Percentiles rank a stretch among this genome's conserved stretches.
These are phyloP conservation scores for Fusarium setosum DNA, from an alignment of 2,329 filamentous ascomycete genomes.

Conservation along the genomic window DNA sequence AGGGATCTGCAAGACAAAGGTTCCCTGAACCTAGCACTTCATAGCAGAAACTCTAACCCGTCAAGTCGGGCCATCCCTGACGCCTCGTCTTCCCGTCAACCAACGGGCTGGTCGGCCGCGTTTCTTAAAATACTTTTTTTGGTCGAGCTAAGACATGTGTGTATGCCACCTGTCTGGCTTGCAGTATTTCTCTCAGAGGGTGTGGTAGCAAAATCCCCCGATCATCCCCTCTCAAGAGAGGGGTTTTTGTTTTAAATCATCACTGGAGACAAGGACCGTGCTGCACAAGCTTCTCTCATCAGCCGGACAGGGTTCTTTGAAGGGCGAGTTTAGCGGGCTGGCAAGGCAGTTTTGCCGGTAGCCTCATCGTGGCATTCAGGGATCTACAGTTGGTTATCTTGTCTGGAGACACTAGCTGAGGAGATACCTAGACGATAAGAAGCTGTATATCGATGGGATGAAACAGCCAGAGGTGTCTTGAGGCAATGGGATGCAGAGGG, in stretches of 20 bases:
- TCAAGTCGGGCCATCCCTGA: constrained; percentile 15
- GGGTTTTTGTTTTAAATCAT: constrained; percentile 11
- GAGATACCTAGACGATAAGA: background rate
- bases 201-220: background rate
- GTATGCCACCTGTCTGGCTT: constrained; percentile 10
- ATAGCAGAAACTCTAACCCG: constrained; percentile 33
- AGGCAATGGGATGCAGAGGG: background rate
- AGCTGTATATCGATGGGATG: background rate
- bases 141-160: constrained; percentile 16
- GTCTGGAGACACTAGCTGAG: background rate
- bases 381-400: background rate
- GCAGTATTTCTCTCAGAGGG: background rate
- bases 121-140: constrained; percentile 31
- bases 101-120: background rate
- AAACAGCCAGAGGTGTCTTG: background rate
- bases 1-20: constrained; percentile 26
- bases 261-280: constrained; percentile 8
- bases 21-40: constrained; percentile 19
- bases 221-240: background rate
- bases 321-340: background rate
- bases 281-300: constrained; percentile 7
- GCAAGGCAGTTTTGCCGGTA: constrained; percentile 10
- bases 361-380: background rate
- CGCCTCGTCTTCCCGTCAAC: constrained; percentile 6
- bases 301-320: constrained; percentile 8